Conservation (phyloP, 1,284 basidiomycete species). For the Inonotus hispidus region DNA sequence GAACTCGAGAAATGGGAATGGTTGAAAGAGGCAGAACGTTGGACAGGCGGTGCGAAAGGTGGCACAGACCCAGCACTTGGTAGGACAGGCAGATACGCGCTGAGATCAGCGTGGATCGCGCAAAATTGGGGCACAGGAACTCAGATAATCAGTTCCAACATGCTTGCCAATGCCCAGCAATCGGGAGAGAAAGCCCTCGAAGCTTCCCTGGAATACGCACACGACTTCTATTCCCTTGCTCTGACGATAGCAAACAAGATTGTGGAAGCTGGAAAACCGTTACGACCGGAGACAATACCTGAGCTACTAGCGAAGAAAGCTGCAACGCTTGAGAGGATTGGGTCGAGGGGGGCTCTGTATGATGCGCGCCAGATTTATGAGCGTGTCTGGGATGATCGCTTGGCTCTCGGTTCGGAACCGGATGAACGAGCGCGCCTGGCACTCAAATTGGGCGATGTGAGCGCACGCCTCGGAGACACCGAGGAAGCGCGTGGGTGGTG, state of each 20-base stretch:
- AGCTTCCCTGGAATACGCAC: slow-evolving; percentile 46
- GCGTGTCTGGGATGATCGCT: slow-evolving; percentile 46
- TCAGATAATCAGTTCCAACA: slow-evolving; percentile 27
- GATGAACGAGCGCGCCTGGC: slow-evolving; percentile 38
- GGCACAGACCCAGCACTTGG: slow-evolving; percentile 75
- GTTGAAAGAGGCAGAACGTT: slow-evolving; percentile 64
- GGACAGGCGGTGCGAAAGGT: slow-evolving; percentile 65
- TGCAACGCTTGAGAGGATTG: slow-evolving; percentile 63
- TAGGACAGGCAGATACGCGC: slow-evolving; percentile 55
- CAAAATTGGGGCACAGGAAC: slow-evolving; percentile 65
- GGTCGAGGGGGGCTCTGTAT: slow-evolving; percentile 46
- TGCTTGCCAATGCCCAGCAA: slow-evolving; percentile 34
- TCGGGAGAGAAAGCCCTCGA: slow-evolving; percentile 40
- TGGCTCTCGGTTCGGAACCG: slow-evolving; percentile 30
- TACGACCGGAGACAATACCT: slow-evolving; percentile 48
- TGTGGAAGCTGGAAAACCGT: slow-evolving; percentile 29
- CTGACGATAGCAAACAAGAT: slow-evolving; percentile 10
- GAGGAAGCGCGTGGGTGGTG: slow-evolving; percentile 63
- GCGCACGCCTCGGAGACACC: slow-evolving; percentile 44
- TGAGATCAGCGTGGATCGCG: slow-evolving; percentile 75
- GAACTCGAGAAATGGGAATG: slow-evolving; percentile 65
- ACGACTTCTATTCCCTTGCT: slow-evolving; percentile 48
- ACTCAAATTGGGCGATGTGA: slow-evolving; percentile 61
- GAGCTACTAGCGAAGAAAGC: slow-evolving; percentile 63
- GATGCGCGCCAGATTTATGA: slow-evolving; percentile 61